phyloP scores from a whole-genome alignment of 2,329 filamentous ascomycete species.

The Malbranchea cinnamomea region DNA sequence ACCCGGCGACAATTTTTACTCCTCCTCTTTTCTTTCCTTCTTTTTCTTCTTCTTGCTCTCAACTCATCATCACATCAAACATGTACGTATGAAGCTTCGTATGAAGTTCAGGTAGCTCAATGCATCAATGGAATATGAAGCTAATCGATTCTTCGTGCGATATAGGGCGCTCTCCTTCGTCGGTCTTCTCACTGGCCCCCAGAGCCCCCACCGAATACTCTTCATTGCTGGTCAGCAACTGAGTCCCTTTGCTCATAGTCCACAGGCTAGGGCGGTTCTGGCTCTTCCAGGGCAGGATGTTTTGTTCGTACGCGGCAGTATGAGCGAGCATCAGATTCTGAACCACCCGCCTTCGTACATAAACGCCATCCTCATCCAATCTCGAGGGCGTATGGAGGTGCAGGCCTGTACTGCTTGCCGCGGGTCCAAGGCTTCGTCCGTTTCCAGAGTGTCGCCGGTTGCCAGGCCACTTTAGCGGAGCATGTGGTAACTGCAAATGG shows the following conservation, averaged over 20 bases:
- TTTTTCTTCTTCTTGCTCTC: too few relatives aligned
- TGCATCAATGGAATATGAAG: too few relatives aligned
- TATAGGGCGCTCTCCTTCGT: too few relatives aligned
- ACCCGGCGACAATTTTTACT: too few relatives aligned
- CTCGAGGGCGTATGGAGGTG: constrained; percentile 1
- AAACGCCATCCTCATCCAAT: constrained; percentile 2
- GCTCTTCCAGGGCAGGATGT: constrained; percentile 3
- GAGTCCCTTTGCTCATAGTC: constrained; percentile 1
- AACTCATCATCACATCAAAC: too few relatives aligned
- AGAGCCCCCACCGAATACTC: too few relatives aligned
- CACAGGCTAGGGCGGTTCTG: constrained; percentile 2
- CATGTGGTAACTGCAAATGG: constrained; percentile 7
- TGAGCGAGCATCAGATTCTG: constrained; percentile 1
- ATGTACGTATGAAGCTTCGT: too few relatives aligned
- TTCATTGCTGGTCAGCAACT: constrained; percentile 3
- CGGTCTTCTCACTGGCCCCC: too few relatives aligned
- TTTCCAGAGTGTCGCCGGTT: constrained; percentile 5
- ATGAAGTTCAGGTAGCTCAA: too few relatives aligned
- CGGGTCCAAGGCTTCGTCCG: constrained; percentile 1
- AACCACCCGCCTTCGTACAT: constrained; percentile 4
- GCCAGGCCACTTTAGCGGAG: constrained; percentile 4
- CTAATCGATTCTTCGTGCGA: too few relatives aligned
- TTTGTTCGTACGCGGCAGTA: constrained; percentile 1
- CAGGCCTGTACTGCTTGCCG: constrained; percentile 3
- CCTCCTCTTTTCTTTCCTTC: too few relatives aligned